Conservation (phyloP, 1,284 basidiomycete species). For the Phlebopus sp. region DNA sequence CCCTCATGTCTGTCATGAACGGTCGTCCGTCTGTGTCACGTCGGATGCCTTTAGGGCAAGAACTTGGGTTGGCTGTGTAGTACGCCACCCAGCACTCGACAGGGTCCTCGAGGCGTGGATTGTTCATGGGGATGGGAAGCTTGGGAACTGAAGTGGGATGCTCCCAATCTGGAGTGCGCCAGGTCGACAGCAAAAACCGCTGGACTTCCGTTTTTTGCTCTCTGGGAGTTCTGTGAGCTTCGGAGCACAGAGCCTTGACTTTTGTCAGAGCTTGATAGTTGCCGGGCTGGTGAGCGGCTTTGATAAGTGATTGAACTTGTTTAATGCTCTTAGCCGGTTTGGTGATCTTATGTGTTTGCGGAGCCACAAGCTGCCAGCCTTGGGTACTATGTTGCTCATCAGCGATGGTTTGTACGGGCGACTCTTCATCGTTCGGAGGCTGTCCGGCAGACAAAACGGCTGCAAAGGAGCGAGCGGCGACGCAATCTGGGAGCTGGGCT, state of each 20-base stretch:
- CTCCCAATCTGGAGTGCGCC: conserved; percentile 36
- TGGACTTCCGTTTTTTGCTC: conserved; percentile 39
- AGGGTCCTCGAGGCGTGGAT: conserved; percentile 43
- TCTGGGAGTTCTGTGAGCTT: conserved; percentile 36
- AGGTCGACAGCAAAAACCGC: conserved; percentile 35
- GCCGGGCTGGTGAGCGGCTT: conserved; percentile 38
- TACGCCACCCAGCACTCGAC: conserved; percentile 44
- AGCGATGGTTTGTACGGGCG: conserved; percentile 16
- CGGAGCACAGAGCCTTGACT: conserved; percentile 37
- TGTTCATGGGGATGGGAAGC: conserved; percentile 31
- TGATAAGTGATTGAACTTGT: conserved; percentile 41
- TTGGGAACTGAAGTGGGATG: conserved; percentile 27
- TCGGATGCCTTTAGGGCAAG: conserved; percentile 46
- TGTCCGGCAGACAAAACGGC: conserved; percentile 33
- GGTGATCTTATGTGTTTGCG: conserved; percentile 14
- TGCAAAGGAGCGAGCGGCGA: conserved; percentile 35
- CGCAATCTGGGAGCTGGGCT: conserved; percentile 34
- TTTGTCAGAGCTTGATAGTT: conserved; percentile 36
- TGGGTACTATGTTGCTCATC: conserved; percentile 21
- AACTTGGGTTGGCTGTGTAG: conserved; percentile 38
- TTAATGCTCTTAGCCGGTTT: conserved; percentile 35
- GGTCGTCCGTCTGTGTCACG: conserved; percentile 36
- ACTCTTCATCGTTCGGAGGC: conserved; percentile 25
- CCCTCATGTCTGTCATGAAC: conserved; percentile 39
- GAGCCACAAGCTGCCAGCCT: conserved; percentile 19